Evolutionary conservation across 192 early-diverging fungal species (phyloP).

Genomic region (Backusella westeae): DNA sequence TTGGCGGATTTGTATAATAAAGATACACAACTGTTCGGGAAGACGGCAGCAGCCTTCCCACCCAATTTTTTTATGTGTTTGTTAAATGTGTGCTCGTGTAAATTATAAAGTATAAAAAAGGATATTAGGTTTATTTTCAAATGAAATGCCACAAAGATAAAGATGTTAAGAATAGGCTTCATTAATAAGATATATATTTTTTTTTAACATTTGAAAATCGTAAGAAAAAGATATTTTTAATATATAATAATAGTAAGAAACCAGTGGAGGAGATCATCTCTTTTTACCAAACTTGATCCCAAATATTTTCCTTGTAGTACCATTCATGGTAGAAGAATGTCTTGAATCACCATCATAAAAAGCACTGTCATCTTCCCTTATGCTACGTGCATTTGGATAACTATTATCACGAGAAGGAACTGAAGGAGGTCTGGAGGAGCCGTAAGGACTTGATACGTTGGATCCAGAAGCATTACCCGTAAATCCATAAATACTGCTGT

Average conservation of each 20-base stretch:
- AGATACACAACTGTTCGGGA: slow-evolving; percentile 32
- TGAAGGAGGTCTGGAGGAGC: slow-evolving; percentile 5
- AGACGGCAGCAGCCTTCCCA: slow-evolving; percentile 37
- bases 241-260: not conserved
- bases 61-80: slow-evolving; percentile 22
- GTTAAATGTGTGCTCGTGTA: not conserved
- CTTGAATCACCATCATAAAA: slow-evolving; percentile 1
- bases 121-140: not conserved
- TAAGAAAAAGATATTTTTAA: not conserved
- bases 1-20: slow-evolving; percentile 20
- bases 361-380: not conserved
- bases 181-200: not conserved
- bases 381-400: not conserved
- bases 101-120: not conserved
- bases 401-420: not conserved
- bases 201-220: not conserved
- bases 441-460: not conserved
- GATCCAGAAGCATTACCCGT: slow-evolving; percentile 7
- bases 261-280: not conserved
- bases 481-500: not conserved
- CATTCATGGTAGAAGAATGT: not conserved
- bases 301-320: slow-evolving; percentile 10
- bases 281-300: slow-evolving; percentile 6
- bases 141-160: not conserved
- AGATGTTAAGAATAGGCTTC: no score